Evolutionary conservation across 495 filamentous ascomycete species (phyloP).

Genomic region (Penicillium coprophilum): DNA sequence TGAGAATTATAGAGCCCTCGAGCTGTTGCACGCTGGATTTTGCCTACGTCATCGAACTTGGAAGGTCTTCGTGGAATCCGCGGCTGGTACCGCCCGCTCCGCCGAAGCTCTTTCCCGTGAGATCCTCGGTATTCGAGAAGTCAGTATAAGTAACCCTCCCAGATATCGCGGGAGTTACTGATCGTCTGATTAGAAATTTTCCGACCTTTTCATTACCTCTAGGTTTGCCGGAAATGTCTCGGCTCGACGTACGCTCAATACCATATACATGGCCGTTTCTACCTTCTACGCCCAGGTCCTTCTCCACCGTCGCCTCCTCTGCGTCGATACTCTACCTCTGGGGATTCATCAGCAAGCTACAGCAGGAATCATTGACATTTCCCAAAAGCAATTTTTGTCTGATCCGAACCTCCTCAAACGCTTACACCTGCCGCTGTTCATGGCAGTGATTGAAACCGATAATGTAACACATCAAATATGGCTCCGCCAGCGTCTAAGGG

Average conservation of each 20-base stretch:
- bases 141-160: slow-evolving; percentile 14
- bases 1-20: slow-evolving; percentile 46
- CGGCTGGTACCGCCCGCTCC: slow-evolving; percentile 26
- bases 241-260: slow-evolving; percentile 43
- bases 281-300: slow-evolving; percentile 46
- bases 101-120: slow-evolving; percentile 36
- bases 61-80: slow-evolving; percentile 37
- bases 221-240: slow-evolving; percentile 36
- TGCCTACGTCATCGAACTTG: slow-evolving; percentile 42
- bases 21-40: slow-evolving; percentile 38
- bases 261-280: slow-evolving; percentile 49
- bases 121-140: slow-evolving; percentile 35
- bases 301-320: slow-evolving; percentile 43
- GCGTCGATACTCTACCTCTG: slow-evolving; percentile 22
- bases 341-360: slow-evolving; percentile 35
- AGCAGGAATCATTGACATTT: slow-evolving; percentile 38
- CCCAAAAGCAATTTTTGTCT: slow-evolving; percentile 38
- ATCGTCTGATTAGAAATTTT: slow-evolving; percentile 31
- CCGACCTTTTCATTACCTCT: slow-evolving; percentile 47
- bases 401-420: slow-evolving; percentile 39
- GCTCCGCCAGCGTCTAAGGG: slow-evolving; percentile 38
- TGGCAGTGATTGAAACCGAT: slow-evolving; percentile 46
- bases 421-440: slow-evolving; percentile 48
- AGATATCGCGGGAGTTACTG: not conserved
- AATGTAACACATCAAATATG: slow-evolving; percentile 40